A percentile compares a stretch with the other conserved stretches of the same genome.
These are phyloP conservation scores for Aspergillus affinis DNA, from an alignment of 495 filamentous ascomycete genomes.

Conservation along the genomic window DNA sequence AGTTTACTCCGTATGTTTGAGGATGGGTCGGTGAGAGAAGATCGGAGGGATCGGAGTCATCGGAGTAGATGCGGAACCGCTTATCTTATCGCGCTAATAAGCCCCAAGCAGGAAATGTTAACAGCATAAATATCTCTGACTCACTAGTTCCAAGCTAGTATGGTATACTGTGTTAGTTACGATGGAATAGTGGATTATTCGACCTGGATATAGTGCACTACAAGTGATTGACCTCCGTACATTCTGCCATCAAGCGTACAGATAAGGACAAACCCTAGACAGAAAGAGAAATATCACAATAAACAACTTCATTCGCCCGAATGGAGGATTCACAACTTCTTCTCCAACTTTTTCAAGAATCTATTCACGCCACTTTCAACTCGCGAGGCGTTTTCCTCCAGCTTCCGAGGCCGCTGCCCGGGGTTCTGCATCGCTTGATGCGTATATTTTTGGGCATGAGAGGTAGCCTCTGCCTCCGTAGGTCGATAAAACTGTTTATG, in stretches of 20 bases:
- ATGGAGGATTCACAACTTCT: constrained; percentile 38
- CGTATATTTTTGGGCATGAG: constrained; percentile 44
- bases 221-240: background rate
- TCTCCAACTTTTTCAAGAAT: constrained; percentile 87
- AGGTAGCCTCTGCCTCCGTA: constrained; percentile 58
- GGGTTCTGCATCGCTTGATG: constrained; percentile 53
- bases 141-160: too few species aligned
- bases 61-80: background rate
- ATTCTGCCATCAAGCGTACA: background rate
- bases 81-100: background rate
- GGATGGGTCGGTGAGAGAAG: background rate
- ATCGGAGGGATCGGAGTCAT: background rate
- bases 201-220: background rate
- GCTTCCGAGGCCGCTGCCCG: constrained; percentile 49
- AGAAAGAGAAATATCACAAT: background rate
- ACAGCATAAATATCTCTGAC: too few species aligned
- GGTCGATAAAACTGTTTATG: constrained; percentile 79
- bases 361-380: constrained; percentile 77
- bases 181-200: too few species aligned
- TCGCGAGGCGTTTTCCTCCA: constrained; percentile 67
- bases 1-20: background rate
- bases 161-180: too few species aligned
- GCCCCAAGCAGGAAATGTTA: too few species aligned
- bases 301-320: background rate
- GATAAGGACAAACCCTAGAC: background rate